Conservation (phyloP, 495 filamentous ascomycete genomes). For the Daldinia childiae region DNA sequence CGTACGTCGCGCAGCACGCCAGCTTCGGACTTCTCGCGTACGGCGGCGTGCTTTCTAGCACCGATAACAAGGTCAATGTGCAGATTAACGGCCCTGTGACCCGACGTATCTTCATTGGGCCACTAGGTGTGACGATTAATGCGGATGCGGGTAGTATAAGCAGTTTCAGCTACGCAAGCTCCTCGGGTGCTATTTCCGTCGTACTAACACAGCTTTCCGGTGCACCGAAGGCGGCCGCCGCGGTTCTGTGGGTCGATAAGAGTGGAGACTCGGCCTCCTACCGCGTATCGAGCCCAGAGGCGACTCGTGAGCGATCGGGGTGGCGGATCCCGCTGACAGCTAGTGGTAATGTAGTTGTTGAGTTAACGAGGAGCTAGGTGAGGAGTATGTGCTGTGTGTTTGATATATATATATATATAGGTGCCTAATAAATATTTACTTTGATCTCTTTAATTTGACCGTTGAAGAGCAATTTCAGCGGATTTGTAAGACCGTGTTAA, state of each 20-base stretch:
- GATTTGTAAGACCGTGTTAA: too few relatives aligned
- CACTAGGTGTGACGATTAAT: constrained; percentile 52
- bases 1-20: constrained; percentile 55
- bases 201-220: constrained; percentile 36
- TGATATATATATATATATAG: neutral
- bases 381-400: neutral
- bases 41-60: constrained; percentile 47
- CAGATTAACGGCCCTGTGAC: constrained; percentile 54
- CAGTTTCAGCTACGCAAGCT: constrained; percentile 37
- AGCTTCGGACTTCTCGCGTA: constrained; percentile 54
- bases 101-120: constrained; percentile 55
- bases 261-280: constrained; percentile 7
- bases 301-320: constrained; percentile 13
- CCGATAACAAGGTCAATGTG: constrained; percentile 34
- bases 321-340: constrained; percentile 21
- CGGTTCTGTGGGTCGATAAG: constrained; percentile 40
- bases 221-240: constrained; percentile 34
- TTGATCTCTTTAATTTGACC: too few relatives aligned
- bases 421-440: too few relatives aligned
- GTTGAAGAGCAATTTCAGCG: too few relatives aligned
- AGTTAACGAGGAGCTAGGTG: constrained; percentile 19
- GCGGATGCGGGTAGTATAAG: constrained; percentile 54
- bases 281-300: constrained; percentile 2
- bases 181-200: constrained; percentile 36
- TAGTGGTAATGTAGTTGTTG: constrained; percentile 27